These are phyloP conservation scores for Pluteus cervinus DNA, from an alignment of 768 basidiomycete genomes.

Conservation along the genomic window DNA sequence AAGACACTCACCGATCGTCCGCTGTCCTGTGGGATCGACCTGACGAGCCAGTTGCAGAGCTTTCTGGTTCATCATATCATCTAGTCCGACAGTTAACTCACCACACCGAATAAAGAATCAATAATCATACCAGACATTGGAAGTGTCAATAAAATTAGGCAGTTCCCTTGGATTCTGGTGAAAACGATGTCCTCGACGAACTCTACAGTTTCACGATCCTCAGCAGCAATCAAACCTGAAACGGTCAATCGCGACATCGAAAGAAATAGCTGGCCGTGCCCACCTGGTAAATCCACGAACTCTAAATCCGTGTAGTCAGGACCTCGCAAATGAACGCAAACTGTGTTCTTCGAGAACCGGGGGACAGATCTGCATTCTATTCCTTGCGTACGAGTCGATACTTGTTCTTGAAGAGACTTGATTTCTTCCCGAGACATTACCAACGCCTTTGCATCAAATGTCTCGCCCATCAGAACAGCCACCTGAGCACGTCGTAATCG, in stretches of 20 bases:
- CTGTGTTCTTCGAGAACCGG: conserved; percentile 49
- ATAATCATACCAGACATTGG: conserved; percentile 50
- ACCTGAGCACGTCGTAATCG: conserved; percentile 55
- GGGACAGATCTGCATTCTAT: no score
- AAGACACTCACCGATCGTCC: conserved; percentile 53
- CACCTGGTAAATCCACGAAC: conserved; percentile 53
- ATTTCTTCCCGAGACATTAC: conserved; percentile 18
- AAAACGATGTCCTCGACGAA: conserved; percentile 40
- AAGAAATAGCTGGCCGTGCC: conserved; percentile 8
- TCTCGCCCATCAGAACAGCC: conserved; percentile 34
- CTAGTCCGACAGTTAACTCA: conserved; percentile 22
- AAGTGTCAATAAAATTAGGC: conserved; percentile 59
- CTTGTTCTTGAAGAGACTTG: conserved; percentile 3
- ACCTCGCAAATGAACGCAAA: conserved; percentile 41
- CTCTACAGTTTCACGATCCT: conserved; percentile 35
- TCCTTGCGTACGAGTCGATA: not conserved
- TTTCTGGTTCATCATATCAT: conserved; percentile 62
- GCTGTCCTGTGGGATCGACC: conserved; percentile 44
- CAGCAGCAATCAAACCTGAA: conserved; percentile 54
- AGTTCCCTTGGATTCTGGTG: conserved; percentile 43
- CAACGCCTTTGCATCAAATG: conserved; percentile 22
- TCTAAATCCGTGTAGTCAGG: conserved; percentile 39
- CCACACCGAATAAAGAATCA: not conserved
- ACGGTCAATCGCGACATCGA: conserved; percentile 11
- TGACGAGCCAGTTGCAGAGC: conserved; percentile 48